Evolutionary conservation across 2,329 filamentous ascomycete genomes (phyloP).

Genomic region (Claviceps humidiphila): DNA sequence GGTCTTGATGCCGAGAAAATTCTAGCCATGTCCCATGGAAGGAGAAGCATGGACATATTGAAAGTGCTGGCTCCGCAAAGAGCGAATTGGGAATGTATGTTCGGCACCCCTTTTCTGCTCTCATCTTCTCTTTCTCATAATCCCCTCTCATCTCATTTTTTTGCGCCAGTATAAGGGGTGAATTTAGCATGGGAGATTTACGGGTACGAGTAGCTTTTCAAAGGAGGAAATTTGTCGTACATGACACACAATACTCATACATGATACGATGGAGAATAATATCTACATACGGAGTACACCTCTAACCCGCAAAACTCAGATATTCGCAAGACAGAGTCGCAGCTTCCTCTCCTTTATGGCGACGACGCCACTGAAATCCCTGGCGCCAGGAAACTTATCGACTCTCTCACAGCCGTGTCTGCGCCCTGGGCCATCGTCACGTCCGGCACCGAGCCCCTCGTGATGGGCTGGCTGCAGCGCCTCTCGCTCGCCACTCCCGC

Average conservation of each 20-base stretch:
- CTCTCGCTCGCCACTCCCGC: constrained; percentile 52
- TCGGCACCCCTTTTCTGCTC: not conserved
- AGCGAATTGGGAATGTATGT: constrained; percentile 87
- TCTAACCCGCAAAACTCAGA: constrained; percentile 35
- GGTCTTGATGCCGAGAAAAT: constrained; percentile 76
- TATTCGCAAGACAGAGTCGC: constrained; percentile 62
- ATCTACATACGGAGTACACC: no score
- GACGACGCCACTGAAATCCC: constrained; percentile 73
- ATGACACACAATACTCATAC: no score
- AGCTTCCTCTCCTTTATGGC: constrained; percentile 65
- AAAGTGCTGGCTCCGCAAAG: constrained; percentile 67
- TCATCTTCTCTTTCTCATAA: not conserved
- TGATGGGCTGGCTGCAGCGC: constrained; percentile 58
- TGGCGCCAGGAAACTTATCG: constrained; percentile 60
- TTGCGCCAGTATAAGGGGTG: no score
- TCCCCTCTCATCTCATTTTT: no score
- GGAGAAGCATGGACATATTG: constrained; percentile 77
- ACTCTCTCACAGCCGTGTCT: constrained; percentile 45
- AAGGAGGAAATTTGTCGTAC: no score
- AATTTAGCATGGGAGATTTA: no score
- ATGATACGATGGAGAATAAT: no score
- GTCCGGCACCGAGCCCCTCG: constrained; percentile 54
- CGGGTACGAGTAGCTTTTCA: no score
- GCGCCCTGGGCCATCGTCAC: constrained; percentile 81
- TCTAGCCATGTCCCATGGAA: constrained; percentile 79